Percentiles rank a stretch among this genome's conserved stretches.
These are phyloP conservation scores for Mayamaea pseudoterrestris DNA, from an alignment of 108 stramenopile genomes.

Conservation along the genomic window DNA sequence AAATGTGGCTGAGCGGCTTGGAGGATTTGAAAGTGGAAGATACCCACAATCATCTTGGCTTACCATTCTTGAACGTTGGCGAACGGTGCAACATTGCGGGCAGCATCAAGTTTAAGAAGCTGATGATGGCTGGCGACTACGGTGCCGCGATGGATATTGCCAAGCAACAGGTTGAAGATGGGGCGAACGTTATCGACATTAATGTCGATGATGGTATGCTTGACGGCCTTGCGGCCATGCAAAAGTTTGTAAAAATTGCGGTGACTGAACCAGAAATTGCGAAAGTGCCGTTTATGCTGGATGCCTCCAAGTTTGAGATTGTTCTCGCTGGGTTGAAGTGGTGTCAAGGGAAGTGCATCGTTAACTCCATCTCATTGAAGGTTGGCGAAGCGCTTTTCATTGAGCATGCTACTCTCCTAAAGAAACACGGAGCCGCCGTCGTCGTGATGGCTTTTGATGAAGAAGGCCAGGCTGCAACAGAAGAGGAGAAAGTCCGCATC, in stretches of 20 bases:
- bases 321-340: conserved; percentile 92
- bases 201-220: conserved; percentile 98
- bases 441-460: conserved; percentile 99
- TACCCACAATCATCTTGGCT: conserved; percentile 83
- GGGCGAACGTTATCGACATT: conserved; percentile 97
- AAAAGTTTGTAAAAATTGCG: conserved; percentile 98
- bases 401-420: conserved; percentile 85
- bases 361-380: conserved; percentile 93
- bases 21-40: conserved; percentile 90
- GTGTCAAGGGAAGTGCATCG: conserved; percentile 93
- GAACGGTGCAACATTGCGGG: conserved; percentile 97
- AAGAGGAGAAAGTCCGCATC: conserved; percentile 85
- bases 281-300: conserved; percentile 98
- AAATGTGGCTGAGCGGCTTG: conserved; percentile 96
- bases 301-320: conserved; percentile 98
- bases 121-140: conserved; percentile 95
- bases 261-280: conserved; percentile 94
- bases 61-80: conserved; percentile 95
- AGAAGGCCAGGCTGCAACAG: conserved; percentile 92
- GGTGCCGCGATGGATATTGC: conserved; percentile 95
- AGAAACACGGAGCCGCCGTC: conserved; percentile 92
- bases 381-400: conserved; percentile 92
- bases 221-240: conserved; percentile 96
- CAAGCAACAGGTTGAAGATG: conserved; percentile 96
- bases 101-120: conserved; percentile 90